Conservation (phyloP, 2,329 filamentous ascomycete species). For the Fusarium pseudograminearum region DNA sequence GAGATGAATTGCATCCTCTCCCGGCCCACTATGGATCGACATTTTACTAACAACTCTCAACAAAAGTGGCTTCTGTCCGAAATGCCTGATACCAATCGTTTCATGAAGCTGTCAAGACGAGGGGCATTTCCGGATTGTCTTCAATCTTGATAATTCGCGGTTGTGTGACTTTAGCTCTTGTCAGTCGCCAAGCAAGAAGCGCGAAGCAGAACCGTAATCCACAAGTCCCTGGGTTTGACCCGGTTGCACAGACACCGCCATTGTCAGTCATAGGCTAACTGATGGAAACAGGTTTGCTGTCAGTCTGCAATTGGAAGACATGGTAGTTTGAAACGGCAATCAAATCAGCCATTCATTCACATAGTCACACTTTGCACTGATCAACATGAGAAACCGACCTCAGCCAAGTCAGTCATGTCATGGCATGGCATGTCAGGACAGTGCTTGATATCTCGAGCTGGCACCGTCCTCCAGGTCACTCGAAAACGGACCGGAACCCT, state of each 20-base stretch:
- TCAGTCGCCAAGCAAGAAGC: slow-evolving; percentile 27
- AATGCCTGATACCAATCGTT: slow-evolving; percentile 32
- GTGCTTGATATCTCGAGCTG: slow-evolving; percentile 33
- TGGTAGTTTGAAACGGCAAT: slow-evolving; percentile 14
- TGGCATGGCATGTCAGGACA: slow-evolving; percentile 22
- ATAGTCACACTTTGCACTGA: slow-evolving; percentile 16
- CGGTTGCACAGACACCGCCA: slow-evolving; percentile 37
- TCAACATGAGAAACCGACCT: slow-evolving; percentile 20
- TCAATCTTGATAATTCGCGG: slow-evolving; percentile 12
- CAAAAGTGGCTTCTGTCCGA: background rate
- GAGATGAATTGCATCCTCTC: slow-evolving; percentile 4
- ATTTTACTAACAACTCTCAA: slow-evolving; percentile 7
- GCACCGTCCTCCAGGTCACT: slow-evolving; percentile 50
- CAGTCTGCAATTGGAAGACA: slow-evolving; percentile 21
- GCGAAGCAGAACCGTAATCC: slow-evolving; percentile 24
- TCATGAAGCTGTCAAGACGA: slow-evolving; percentile 14
- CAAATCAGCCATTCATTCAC: slow-evolving; percentile 5
- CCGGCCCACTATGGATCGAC: slow-evolving; percentile 27
- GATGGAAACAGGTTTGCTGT: slow-evolving; percentile 33
- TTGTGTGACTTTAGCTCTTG: slow-evolving; percentile 29
- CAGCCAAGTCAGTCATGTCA: slow-evolving; percentile 2
- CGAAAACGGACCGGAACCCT: slow-evolving; percentile 53
- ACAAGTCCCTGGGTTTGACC: slow-evolving; percentile 30
- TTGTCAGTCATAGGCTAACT: slow-evolving; percentile 38
- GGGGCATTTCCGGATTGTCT: slow-evolving; percentile 3